Conservation (phyloP, 169 alveolate genomes). For the Plasmodium inui region DNA sequence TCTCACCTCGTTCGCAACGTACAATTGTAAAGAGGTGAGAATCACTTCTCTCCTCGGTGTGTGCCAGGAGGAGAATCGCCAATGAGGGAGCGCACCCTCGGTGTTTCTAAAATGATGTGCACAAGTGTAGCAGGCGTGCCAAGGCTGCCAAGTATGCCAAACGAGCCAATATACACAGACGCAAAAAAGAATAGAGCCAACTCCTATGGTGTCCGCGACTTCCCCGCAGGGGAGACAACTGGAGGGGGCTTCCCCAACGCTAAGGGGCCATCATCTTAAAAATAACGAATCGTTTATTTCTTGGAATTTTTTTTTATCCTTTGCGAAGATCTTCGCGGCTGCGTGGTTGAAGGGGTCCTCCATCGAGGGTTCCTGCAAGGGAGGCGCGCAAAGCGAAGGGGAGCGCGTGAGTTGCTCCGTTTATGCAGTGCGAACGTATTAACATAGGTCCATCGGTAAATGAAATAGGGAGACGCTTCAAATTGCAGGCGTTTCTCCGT, state of each 20-base stretch:
- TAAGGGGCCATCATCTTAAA: background rate
- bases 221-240: background rate
- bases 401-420: background rate
- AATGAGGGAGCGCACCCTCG: background rate
- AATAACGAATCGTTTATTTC: slow-evolving; percentile 52
- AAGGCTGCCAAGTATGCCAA: background rate
- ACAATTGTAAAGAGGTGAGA: background rate
- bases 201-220: background rate
- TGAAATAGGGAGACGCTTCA: slow-evolving; percentile 5
- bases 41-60: background rate
- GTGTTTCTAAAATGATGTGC: background rate
- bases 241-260: too few relatives aligned
- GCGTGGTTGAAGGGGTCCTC: slow-evolving; percentile 57
- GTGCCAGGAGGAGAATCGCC: background rate
- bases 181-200: background rate
- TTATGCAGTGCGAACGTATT: background rate
- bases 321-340: slow-evolving; percentile 53
- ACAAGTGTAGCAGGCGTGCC: too few relatives aligned
- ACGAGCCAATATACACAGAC: background rate
- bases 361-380: slow-evolving; percentile 66
- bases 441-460: background rate
- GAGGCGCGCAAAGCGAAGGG: background rate
- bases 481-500: background rate
- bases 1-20: background rate
- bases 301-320: slow-evolving; percentile 21